A percentile compares a stretch with the other conserved stretches of the same genome.
phyloP scores from a whole-genome alignment of 305 asterid genomes.

The Solanum aculeatissimum region DNA sequence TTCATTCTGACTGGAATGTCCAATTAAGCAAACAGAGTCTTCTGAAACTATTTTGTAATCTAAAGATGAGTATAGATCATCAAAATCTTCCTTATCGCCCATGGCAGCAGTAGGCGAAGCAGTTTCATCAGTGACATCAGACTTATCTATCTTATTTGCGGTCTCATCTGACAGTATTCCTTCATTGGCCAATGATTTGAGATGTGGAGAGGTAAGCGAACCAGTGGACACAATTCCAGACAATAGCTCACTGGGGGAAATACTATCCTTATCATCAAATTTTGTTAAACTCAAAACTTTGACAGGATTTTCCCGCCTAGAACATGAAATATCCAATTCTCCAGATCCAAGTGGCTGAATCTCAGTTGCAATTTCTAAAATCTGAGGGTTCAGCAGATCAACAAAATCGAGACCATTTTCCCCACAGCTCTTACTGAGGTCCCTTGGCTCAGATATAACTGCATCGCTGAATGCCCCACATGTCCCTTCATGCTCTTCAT shows the following conservation, averaged over 20 bases:
- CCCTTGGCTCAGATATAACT: slow-evolving; percentile 1
- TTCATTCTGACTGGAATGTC: slow-evolving; percentile 20
- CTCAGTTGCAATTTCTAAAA: slow-evolving; percentile 11
- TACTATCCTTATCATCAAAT: slow-evolving; percentile 16
- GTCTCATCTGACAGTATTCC: slow-evolving; percentile 12
- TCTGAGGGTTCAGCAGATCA: slow-evolving; percentile 15
- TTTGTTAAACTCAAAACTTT: slow-evolving; percentile 17
- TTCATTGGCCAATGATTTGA: slow-evolving; percentile 15
- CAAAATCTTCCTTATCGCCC: slow-evolving; percentile 11
- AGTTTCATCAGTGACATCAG: slow-evolving; percentile 12
- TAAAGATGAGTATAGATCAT: slow-evolving; percentile 14
- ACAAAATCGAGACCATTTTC: slow-evolving; percentile 9
- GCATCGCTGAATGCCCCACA: background rate
- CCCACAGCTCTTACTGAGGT: slow-evolving; percentile 13
- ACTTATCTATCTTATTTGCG: slow-evolving; percentile 8
- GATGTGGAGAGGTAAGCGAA: slow-evolving; percentile 7
- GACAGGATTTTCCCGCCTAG: slow-evolving; percentile 18
- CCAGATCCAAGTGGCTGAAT: slow-evolving; percentile 17
- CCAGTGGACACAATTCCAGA: slow-evolving; percentile 10
- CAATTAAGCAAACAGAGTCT: slow-evolving; percentile 17
- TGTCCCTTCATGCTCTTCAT: background rate
- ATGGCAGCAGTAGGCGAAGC: slow-evolving; percentile 13
- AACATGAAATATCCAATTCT: slow-evolving; percentile 18
- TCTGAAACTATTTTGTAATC: slow-evolving; percentile 17
- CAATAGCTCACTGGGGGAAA: slow-evolving; percentile 5